These are phyloP conservation scores for Penicillium canariense DNA, from an alignment of 495 filamentous ascomycete species.

Conservation along the genomic window DNA sequence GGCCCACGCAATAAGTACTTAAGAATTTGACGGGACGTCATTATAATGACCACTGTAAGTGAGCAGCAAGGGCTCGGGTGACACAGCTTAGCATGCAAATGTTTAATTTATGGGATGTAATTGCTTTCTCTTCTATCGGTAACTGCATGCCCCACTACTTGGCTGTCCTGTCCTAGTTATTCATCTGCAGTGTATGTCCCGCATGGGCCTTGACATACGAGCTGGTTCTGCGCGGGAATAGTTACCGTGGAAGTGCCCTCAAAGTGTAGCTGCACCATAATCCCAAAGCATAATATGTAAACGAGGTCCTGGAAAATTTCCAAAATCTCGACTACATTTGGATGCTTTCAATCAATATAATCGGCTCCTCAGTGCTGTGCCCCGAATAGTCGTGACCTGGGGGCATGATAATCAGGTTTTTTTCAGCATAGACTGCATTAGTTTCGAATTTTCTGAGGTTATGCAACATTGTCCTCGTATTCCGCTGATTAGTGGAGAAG, in stretches of 20 bases:
- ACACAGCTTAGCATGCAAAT: neutral
- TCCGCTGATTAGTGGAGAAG: no score
- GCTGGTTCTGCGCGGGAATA: neutral
- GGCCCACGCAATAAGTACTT: neutral
- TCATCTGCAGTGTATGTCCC: neutral
- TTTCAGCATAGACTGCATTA: neutral
- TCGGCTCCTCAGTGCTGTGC: neutral
- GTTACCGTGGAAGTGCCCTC: neutral
- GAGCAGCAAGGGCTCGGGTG: neutral
- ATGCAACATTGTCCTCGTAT: neutral
- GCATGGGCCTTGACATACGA: neutral
- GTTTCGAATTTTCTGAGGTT: neutral
- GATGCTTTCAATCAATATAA: neutral
- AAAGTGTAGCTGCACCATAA: neutral
- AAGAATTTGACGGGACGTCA: neutral
- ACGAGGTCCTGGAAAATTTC: neutral
- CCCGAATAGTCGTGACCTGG: neutral
- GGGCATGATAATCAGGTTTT: neutral
- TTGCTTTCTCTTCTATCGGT: neutral
- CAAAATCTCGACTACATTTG: neutral
- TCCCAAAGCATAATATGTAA: neutral
- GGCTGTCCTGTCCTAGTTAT: neutral
- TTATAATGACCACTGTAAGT: neutral
- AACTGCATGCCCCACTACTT: neutral
- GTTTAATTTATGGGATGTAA: neutral